Evolutionary conservation across 2,329 filamentous ascomycete genomes (phyloP).

Genomic region (Rutstroemia sp.): DNA sequence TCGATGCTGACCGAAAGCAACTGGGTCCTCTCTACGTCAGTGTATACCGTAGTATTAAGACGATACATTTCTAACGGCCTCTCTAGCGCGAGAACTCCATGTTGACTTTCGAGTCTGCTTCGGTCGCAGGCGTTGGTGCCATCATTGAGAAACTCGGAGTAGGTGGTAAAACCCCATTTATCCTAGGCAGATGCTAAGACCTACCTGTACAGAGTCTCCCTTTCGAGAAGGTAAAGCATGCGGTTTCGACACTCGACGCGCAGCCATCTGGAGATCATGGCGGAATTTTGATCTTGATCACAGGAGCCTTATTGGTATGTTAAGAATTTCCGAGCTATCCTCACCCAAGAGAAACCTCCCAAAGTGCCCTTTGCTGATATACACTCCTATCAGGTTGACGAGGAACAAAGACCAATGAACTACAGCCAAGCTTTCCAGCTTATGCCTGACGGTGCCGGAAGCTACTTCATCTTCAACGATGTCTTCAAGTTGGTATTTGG

Average conservation of each 20-base stretch:
- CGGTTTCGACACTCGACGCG: conserved; percentile 69
- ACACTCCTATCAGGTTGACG: conserved; percentile 62
- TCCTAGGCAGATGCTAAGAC: conserved; percentile 10
- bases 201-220: conserved; percentile 54
- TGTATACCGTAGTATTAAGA: conserved; percentile 9
- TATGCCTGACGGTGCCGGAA: conserved; percentile 54
- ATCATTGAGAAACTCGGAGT: conserved; percentile 83
- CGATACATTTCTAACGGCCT: conserved; percentile 14
- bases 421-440: conserved; percentile 90
- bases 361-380: neutral
- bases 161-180: conserved; percentile 27
- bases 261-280: conserved; percentile 65
- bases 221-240: conserved; percentile 75
- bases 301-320: conserved; percentile 73
- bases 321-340: neutral
- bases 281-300: conserved; percentile 80
- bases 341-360: conserved; percentile 3
- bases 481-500: conserved; percentile 83
- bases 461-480: conserved; percentile 89
- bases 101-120: conserved; percentile 80
- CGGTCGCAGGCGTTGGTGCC: conserved; percentile 51
- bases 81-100: conserved; percentile 73
- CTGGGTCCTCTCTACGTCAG: conserved; percentile 77
- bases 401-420: conserved; percentile 79
- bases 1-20: conserved; percentile 62